These are phyloP conservation scores for Hydnomerulius pinastri DNA, from an alignment of 768 basidiomycete genomes.

Conservation along the genomic window DNA sequence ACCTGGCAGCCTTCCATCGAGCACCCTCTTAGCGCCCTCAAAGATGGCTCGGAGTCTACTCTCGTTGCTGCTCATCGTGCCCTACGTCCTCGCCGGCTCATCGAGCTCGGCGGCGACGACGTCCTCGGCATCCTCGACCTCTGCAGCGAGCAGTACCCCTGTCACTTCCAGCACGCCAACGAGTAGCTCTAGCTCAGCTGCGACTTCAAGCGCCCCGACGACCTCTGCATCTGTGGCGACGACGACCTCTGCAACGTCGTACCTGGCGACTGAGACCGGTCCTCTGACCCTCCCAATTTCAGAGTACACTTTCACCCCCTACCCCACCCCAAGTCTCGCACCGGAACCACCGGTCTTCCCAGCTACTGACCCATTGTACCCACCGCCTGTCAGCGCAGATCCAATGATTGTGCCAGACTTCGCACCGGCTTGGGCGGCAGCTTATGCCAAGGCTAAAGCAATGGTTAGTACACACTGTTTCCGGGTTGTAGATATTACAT, in stretches of 20 bases:
- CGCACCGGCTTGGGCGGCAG: constrained; percentile 53
- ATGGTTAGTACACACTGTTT: constrained; percentile 40
- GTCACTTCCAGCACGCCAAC: constrained; percentile 7
- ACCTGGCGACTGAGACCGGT: constrained; percentile 15
- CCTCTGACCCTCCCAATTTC: constrained; percentile 41
- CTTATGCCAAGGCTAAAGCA: constrained; percentile 57
- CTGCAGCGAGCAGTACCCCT: neutral
- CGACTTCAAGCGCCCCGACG: neutral
- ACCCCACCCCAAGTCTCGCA: constrained; percentile 58
- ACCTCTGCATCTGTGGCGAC: constrained; percentile 7
- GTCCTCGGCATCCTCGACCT: neutral
- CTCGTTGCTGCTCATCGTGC: constrained; percentile 15
- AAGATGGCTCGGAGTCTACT: constrained; percentile 20
- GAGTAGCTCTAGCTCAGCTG: neutral
- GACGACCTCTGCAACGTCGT: constrained; percentile 6
- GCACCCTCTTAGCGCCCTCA: neutral
- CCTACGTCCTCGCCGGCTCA: constrained; percentile 1
- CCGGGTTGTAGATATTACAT: too few species aligned
- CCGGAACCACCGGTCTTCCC: constrained; percentile 58
- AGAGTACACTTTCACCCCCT: constrained; percentile 53
- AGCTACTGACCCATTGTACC: constrained; percentile 52
- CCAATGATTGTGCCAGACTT: constrained; percentile 47
- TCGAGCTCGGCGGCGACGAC: neutral
- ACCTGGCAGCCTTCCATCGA: neutral
- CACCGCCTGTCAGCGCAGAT: constrained; percentile 52